Percentiles rank a stretch among this genome's conserved stretches.
These are phyloP conservation scores for Toxoplasma gondii DNA, from an alignment of 169 alveolate genomes.

Conservation along the genomic window DNA sequence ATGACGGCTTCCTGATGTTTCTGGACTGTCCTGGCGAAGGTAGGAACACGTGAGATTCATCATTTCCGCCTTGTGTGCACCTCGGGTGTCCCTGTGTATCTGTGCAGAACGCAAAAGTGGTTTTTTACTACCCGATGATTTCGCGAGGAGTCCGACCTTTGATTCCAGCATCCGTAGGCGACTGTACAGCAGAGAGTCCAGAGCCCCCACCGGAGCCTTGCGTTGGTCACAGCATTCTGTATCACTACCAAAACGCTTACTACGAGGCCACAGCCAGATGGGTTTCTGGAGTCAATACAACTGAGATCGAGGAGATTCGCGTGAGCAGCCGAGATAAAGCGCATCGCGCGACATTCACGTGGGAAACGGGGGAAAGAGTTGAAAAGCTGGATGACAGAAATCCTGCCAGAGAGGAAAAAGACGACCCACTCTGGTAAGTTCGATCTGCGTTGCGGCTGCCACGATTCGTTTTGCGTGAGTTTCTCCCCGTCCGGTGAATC, in stretches of 20 bases:
- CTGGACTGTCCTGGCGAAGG: too few relatives aligned
- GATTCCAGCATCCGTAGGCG: constrained; percentile 53
- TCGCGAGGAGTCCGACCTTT: background rate
- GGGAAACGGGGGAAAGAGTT: background rate
- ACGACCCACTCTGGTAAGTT: background rate
- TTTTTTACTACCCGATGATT: background rate
- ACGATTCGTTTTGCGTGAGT: too few relatives aligned
- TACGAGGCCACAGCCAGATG: constrained; percentile 67
- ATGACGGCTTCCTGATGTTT: too few relatives aligned
- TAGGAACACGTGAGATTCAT: too few relatives aligned
- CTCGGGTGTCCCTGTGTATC: background rate
- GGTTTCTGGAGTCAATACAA: constrained; percentile 60
- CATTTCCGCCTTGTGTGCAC: too few relatives aligned
- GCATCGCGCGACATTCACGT: background rate
- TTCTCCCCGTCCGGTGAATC: too few relatives aligned
- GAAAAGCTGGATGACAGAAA: background rate
- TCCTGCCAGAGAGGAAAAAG: background rate
- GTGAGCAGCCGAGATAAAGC: constrained; percentile 11
- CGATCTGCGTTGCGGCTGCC: background rate
- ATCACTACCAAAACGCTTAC: constrained; percentile 21
- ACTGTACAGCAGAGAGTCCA: constrained; percentile 49
- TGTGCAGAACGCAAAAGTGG: background rate
- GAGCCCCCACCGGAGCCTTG: constrained; percentile 60
- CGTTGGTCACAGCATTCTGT: constrained; percentile 43
- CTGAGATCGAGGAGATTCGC: constrained; percentile 55